Percentiles rank a stretch among this genome's conserved stretches.
These are phyloP conservation scores for Lasiodiplodia citricola DNA, from an alignment of 2,329 filamentous ascomycete genomes.

Conservation along the genomic window DNA sequence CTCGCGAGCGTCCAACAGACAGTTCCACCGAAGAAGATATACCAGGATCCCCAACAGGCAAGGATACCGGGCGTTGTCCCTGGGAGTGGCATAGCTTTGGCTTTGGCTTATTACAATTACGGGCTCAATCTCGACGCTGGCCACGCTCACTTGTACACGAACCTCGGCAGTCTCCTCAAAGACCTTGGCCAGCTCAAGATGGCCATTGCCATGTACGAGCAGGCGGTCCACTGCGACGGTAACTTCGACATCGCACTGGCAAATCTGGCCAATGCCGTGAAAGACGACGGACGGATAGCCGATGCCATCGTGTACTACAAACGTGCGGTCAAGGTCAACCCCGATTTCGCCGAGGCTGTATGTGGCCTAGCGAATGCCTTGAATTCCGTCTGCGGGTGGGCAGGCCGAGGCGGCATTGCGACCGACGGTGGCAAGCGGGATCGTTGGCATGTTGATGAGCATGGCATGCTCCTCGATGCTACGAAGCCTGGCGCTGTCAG, in stretches of 20 bases:
- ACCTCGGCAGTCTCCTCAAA: slow-evolving; percentile 91
- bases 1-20: slow-evolving; percentile 91
- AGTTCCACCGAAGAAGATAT: slow-evolving; percentile 47
- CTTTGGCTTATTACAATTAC: slow-evolving; percentile 94
- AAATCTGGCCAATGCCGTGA: slow-evolving; percentile 96
- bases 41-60: slow-evolving; percentile 40
- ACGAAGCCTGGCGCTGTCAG: slow-evolving; percentile 64
- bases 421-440: slow-evolving; percentile 76
- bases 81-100: slow-evolving; percentile 85
- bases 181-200: slow-evolving; percentile 92
- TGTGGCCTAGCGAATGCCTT: slow-evolving; percentile 93
- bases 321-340: slow-evolving; percentile 87
- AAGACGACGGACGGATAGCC: slow-evolving; percentile 89
- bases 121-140: slow-evolving; percentile 83
- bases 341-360: slow-evolving; percentile 94
- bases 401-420: slow-evolving; percentile 82
- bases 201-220: slow-evolving; percentile 96
- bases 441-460: slow-evolving; percentile 89
- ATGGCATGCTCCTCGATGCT: slow-evolving; percentile 81
- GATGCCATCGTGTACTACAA: slow-evolving; percentile 94
- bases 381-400: slow-evolving; percentile 96
- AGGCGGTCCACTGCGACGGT: slow-evolving; percentile 89
- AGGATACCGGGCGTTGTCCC: slow-evolving; percentile 78
- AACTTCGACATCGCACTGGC: slow-evolving; percentile 96
- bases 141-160: slow-evolving; percentile 96